Evolutionary conservation across 805 yeast genomes (phyloP), one percentile per base, ranked within the genome.

Genomic region (Zygosaccharomyces rouxii): DNA sequence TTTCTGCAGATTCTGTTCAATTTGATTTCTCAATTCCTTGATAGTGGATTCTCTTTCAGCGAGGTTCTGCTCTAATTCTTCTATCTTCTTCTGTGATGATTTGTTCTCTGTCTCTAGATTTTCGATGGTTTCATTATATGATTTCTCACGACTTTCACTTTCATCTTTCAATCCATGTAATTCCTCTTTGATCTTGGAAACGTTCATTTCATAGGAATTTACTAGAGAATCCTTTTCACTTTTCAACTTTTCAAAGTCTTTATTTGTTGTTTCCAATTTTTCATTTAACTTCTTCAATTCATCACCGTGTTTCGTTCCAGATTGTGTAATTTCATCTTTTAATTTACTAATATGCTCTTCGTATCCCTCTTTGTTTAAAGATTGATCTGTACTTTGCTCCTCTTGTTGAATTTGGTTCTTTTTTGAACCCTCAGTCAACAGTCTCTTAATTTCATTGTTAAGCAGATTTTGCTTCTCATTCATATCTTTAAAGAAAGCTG

Each of bases 401-500:
- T 46, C 54, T 11, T 29, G 28, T 2, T 31, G 7, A 29, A 7
- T 19, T 39, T 54, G 55, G 55, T 42, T 62, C 49, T 23, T 67
- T 49, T 39, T 52, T 13, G 54, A 16, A 37, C 46, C 54, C 9
- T 40, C 38, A 28, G 52, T 13, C 10, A 57, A 55, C 4, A 77
- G 60, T 26, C 76, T 73, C 46, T 82, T 74, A 58, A 90, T 68
- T 61, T 92, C 97, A 1, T 73, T 76, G 55, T 76, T 80, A 49
- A 84, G 71, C 69, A 90, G 63, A 1, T 71, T 71, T 28, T 77
- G 80, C 59, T 86, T 85, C 44, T 79, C 73, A 18, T 75, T 76
- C 44, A 86, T 64, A 26, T 86, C 82, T 33, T 74, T 72, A 43
- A 92, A 73, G 64, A 83, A 90, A 35, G 84, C 89, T 29, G 81